phyloP scores from a whole-genome alignment of 148 eudicot species.

The Nyssa sinensis region DNA sequence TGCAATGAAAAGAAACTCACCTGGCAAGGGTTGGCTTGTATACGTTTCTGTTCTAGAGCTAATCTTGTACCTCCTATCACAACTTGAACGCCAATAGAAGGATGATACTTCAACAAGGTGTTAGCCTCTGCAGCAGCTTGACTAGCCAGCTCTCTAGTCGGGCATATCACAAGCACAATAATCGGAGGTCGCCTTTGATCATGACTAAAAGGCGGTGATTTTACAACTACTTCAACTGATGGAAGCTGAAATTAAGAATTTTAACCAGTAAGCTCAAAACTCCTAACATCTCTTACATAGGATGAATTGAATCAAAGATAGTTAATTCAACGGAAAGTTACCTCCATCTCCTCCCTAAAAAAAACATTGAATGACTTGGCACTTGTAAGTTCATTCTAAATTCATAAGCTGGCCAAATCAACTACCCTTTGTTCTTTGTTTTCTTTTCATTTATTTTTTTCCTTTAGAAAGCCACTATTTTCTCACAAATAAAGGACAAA shows the following conservation, averaged over 20 bases:
- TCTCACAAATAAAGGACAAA: not conserved
- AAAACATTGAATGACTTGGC: not conserved
- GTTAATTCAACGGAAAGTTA: not conserved
- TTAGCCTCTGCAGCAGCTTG: constrained; percentile 96
- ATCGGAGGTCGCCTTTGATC: constrained; percentile 83
- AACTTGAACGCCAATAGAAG: constrained; percentile 90
- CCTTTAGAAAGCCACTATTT: not conserved
- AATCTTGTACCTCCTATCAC: constrained; percentile 96
- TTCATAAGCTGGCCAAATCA: no score
- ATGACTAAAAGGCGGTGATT: constrained; percentile 54
- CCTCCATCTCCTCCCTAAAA: not conserved
- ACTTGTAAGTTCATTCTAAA: not conserved
- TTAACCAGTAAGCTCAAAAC: not conserved
- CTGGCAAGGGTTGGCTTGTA: constrained; percentile 93
- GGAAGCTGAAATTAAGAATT: constrained; percentile 71
- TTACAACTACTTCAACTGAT: constrained; percentile 73
- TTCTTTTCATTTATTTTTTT: not conserved
- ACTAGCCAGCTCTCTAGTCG: constrained; percentile 94
- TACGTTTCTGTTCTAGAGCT: constrained; percentile 78
- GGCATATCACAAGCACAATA: constrained; percentile 87
- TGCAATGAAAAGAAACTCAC: constrained; percentile 30
- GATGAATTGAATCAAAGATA: constrained; percentile 8
- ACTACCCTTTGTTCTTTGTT: no score
- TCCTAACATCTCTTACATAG: not conserved
- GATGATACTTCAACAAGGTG: constrained; percentile 77